Evolutionary conservation across 2,329 filamentous ascomycete genomes (phyloP).

Genomic region (Apiospora malaysiana): DNA sequence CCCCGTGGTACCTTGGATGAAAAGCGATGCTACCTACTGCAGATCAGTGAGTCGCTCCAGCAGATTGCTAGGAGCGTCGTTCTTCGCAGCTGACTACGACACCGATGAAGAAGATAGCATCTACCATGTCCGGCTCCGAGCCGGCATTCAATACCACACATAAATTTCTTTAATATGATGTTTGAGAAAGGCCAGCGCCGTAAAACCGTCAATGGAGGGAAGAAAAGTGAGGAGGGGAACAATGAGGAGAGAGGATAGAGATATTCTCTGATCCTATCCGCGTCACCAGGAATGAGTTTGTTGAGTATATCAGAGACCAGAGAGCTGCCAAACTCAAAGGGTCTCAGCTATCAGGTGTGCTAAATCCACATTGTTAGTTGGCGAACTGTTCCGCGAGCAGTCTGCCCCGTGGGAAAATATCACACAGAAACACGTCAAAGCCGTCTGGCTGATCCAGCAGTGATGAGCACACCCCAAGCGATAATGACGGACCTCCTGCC

Average conservation of each 20-base stretch:
- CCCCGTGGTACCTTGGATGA: constrained; percentile 31
- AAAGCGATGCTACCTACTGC: constrained; percentile 38
- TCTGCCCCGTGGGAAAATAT: constrained; percentile 38
- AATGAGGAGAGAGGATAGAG: not conserved
- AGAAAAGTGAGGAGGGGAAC: not conserved
- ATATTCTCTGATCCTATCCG: not conserved
- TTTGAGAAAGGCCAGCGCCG: constrained; percentile 29
- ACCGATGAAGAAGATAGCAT: constrained; percentile 21
- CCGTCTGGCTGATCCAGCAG: not conserved
- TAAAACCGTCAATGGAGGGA: not conserved
- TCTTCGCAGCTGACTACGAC: constrained; percentile 33
- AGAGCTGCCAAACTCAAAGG: constrained; percentile 36
- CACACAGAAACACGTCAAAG: constrained; percentile 25
- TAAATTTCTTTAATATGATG: constrained; percentile 33
- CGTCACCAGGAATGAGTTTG: constrained; percentile 30
- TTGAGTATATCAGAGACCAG: constrained; percentile 33
- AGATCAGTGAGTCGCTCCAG: constrained; percentile 35
- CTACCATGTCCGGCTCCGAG: constrained; percentile 32
- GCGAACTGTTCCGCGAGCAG: constrained; percentile 41
- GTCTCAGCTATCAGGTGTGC: constrained; percentile 43
- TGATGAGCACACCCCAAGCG: not conserved
- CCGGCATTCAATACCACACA: constrained; percentile 33
- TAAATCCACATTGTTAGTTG: constrained; percentile 42
- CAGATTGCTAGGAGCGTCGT: constrained; percentile 34
- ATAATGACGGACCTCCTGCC: not conserved